phyloP scores from a whole-genome alignment of 352 stramenopile genomes.

The Pythium chondricola region DNA sequence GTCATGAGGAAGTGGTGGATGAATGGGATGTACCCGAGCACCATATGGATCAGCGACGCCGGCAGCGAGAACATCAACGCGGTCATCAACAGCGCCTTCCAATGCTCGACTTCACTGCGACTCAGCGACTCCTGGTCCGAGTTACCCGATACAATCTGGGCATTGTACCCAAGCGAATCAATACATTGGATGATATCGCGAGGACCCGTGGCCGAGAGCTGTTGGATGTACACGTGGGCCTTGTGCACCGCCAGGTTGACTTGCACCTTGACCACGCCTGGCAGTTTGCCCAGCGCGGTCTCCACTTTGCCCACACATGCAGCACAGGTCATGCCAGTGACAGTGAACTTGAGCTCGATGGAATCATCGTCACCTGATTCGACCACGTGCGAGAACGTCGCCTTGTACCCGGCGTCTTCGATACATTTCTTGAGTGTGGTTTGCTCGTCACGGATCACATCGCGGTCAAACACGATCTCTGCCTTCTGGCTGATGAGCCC shows the following conservation, averaged over 20 bases:
- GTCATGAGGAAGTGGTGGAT: conserved; percentile 69
- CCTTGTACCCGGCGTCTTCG: conserved; percentile 68
- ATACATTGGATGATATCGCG: conserved; percentile 72
- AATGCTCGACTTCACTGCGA: conserved; percentile 71
- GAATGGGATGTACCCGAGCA: conserved; percentile 71
- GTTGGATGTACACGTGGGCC: conserved; percentile 71
- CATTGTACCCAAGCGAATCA: conserved; percentile 48
- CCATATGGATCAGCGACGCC: conserved; percentile 84
- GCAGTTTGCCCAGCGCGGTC: conserved; percentile 44
- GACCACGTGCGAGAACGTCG: conserved; percentile 70
- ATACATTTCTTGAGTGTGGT: conserved; percentile 49
- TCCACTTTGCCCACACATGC: conserved; percentile 69
- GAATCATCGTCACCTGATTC: conserved; percentile 72
- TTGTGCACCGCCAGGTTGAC: conserved; percentile 66
- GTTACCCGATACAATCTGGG: conserved; percentile 44
- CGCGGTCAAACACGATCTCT: conserved; percentile 76
- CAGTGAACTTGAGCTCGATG: conserved; percentile 73
- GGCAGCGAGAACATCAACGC: conserved; percentile 82
- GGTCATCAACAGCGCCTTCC: conserved; percentile 60
- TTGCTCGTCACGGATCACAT: conserved; percentile 53
- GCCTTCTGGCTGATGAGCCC: conserved; percentile 84
- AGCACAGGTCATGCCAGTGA: conserved; percentile 60
- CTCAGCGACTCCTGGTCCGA: conserved; percentile 59
- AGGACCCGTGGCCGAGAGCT: conserved; percentile 66
- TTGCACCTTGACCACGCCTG: conserved; percentile 64